These are phyloP conservation scores for Zygosaccharomyces pseudorouxii DNA, from an alignment of 805 yeast species.

Conservation along the genomic window DNA sequence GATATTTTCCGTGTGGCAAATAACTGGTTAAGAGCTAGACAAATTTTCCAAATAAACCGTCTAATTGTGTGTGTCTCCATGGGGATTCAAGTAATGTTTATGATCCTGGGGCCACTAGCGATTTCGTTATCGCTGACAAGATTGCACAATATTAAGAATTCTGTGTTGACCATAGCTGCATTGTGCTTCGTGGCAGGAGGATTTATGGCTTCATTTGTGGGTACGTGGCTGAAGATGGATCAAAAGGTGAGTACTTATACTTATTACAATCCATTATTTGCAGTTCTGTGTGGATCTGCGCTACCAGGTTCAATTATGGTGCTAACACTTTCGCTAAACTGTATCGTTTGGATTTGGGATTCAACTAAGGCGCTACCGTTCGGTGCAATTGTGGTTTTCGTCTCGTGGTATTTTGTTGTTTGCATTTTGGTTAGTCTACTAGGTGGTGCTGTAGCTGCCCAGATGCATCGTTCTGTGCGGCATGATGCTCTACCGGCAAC, in stretches of 20 bases:
- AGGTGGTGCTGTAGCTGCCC: constrained; percentile 48
- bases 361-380: constrained; percentile 76
- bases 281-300: constrained; percentile 46
- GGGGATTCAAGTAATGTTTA: constrained; percentile 69
- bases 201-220: constrained; percentile 66
- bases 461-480: constrained; percentile 5
- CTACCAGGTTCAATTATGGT: constrained; percentile 47
- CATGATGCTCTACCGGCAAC: constrained; percentile 1
- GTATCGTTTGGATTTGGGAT: constrained; percentile 70
- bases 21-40: constrained; percentile 45
- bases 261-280: constrained; percentile 19
- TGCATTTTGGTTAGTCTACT: constrained; percentile 69
- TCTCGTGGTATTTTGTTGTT: constrained; percentile 56
- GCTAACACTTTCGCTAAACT: constrained; percentile 53
- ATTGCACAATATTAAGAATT: constrained; percentile 63
- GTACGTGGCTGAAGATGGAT: constrained; percentile 49
- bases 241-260: constrained; percentile 6
- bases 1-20: constrained; percentile 43
- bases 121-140: constrained; percentile 55
- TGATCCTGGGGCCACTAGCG: constrained; percentile 56
- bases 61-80: constrained; percentile 60
- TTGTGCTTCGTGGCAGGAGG: constrained; percentile 65
- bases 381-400: constrained; percentile 59
- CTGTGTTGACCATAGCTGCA: constrained; percentile 57
- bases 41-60: constrained; percentile 31